These are phyloP conservation scores for Fusarium albidum DNA, from an alignment of 2,329 filamentous ascomycete genomes.

Conservation along the genomic window DNA sequence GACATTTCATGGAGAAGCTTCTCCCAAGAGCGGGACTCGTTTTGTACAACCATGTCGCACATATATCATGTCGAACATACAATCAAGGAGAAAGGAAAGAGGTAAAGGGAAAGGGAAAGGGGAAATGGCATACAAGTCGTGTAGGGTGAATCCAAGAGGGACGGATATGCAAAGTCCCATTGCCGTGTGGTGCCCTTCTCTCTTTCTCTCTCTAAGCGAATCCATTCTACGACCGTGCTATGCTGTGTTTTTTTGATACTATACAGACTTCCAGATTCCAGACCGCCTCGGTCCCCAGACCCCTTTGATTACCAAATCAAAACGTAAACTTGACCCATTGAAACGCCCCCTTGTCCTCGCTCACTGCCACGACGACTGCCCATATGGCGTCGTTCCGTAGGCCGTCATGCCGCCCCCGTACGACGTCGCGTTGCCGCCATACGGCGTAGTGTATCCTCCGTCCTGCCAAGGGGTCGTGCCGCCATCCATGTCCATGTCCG, in stretches of 20 bases:
- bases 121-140: conserved; percentile 1
- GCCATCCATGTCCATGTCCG: conserved; percentile 68
- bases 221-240: conserved; percentile 40
- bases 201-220: conserved; percentile 20
- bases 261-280: conserved; percentile 34
- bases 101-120: conserved; percentile 15
- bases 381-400: conserved; percentile 66
- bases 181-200: not conserved
- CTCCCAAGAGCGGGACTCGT: conserved; percentile 10
- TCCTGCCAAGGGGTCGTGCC: conserved; percentile 65
- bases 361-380: conserved; percentile 60
- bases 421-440: conserved; percentile 71
- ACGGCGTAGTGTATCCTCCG: conserved; percentile 73
- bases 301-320: conserved; percentile 33
- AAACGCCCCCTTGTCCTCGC: conserved; percentile 42
- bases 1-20: conserved; percentile 16
- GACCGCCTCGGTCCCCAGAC: conserved; percentile 25
- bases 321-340: conserved; percentile 25
- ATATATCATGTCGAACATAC: too few relatives aligned
- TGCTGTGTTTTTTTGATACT: conserved; percentile 35
- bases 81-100: not conserved
- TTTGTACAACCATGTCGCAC: conserved; percentile 15
- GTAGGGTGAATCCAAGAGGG: conserved; percentile 2
- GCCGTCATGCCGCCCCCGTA: conserved; percentile 73
- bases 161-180: too few relatives aligned